Conservation (phyloP, 805 yeast genomes). For the Lipomyces yamanashiensis region DNA sequence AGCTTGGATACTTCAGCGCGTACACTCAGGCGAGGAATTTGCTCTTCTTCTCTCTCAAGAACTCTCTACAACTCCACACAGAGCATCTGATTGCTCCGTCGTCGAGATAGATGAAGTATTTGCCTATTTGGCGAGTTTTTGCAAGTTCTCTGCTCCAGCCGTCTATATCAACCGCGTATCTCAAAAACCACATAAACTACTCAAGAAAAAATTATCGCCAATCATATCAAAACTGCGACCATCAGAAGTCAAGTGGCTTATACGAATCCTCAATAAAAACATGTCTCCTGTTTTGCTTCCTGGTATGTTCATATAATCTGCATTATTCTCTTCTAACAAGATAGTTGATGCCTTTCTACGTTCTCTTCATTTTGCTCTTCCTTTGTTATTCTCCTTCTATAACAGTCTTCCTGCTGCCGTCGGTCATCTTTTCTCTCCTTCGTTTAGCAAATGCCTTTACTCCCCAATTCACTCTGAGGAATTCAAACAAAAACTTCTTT, state of each 20-base stretch:
- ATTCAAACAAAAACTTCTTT: background rate
- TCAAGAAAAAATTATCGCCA: slow-evolving; percentile 8
- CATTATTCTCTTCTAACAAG: background rate
- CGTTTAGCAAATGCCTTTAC: slow-evolving; percentile 11
- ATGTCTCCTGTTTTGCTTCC: slow-evolving; percentile 22
- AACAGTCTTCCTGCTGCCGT: slow-evolving; percentile 4
- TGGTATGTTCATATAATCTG: background rate
- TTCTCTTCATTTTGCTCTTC: slow-evolving; percentile 21
- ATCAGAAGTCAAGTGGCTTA: slow-evolving; percentile 27
- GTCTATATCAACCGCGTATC: background rate
- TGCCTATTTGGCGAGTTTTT: slow-evolving; percentile 6
- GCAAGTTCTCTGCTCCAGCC: slow-evolving; percentile 13
- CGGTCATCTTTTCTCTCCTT: slow-evolving; percentile 2
- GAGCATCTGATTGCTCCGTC: slow-evolving; percentile 1
- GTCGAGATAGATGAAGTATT: slow-evolving; percentile 13
- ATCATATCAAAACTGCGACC: slow-evolving; percentile 12
- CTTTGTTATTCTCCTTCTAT: slow-evolving; percentile 14
- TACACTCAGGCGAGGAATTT: slow-evolving; percentile 11
- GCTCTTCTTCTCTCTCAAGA: slow-evolving; percentile 11
- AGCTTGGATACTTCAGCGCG: background rate
- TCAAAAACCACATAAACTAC: background rate
- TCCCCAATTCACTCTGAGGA: background rate
- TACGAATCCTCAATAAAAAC: slow-evolving; percentile 20
- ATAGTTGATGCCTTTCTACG: slow-evolving; percentile 10
- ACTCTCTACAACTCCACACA: background rate